Percentiles rank a stretch among this genome's conserved stretches.
Conservation (phyloP, 108 stramenopile species). For the Fistulifera solaris region DNA sequence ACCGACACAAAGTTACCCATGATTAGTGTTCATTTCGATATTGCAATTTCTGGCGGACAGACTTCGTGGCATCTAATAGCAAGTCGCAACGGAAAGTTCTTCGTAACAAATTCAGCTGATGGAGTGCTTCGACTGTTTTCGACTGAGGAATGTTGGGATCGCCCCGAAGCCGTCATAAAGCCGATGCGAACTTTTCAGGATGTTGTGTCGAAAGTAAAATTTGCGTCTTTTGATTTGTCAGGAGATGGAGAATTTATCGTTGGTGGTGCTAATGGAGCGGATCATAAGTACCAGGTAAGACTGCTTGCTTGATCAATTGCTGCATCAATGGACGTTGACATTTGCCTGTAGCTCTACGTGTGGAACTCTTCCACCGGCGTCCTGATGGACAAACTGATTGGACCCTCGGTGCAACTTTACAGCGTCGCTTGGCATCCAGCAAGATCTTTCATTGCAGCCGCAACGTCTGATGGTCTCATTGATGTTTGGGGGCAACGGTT, state of each 20-base stretch:
- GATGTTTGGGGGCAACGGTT: slow-evolving; percentile 71
- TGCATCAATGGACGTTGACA: too few relatives aligned
- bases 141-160: slow-evolving; percentile 38
- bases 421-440: slow-evolving; percentile 77
- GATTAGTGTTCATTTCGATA: slow-evolving; percentile 17
- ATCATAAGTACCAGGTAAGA: slow-evolving; percentile 28
- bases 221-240: slow-evolving; percentile 60
- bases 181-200: slow-evolving; percentile 63
- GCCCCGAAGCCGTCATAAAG: slow-evolving; percentile 17
- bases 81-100: slow-evolving; percentile 47
- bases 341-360: slow-evolving; percentile 28
- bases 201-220: slow-evolving; percentile 53
- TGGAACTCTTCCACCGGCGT: slow-evolving; percentile 71
- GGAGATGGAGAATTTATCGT: slow-evolving; percentile 74
- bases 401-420: slow-evolving; percentile 43
- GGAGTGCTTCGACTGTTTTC: slow-evolving; percentile 57
- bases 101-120: slow-evolving; percentile 63
- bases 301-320: too few relatives aligned
- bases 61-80: slow-evolving; percentile 47
- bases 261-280: slow-evolving; percentile 57
- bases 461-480: slow-evolving; percentile 65
- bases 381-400: slow-evolving; percentile 67
- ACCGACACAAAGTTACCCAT: neutral
- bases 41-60: slow-evolving; percentile 47
- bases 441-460: slow-evolving; percentile 66